These are phyloP conservation scores for Didymella exigua DNA, from an alignment of 2,329 filamentous ascomycete species.

Conservation along the genomic window DNA sequence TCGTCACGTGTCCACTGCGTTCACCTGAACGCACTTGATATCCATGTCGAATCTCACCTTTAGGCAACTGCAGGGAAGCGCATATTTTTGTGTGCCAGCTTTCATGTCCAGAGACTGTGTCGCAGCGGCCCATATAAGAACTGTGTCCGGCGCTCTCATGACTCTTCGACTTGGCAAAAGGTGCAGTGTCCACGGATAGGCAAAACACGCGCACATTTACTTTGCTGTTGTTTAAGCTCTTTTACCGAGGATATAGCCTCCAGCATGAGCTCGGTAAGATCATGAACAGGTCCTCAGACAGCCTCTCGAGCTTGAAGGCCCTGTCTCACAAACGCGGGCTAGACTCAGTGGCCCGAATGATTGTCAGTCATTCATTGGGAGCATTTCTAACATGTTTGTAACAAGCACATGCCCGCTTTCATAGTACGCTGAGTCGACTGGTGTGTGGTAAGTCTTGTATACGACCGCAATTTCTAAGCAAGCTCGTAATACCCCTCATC, in stretches of 20 bases:
- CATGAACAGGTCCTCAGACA: no score
- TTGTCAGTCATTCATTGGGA: no score
- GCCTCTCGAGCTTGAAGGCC: no score
- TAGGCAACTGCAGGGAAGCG: neutral
- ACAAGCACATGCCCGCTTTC: neutral
- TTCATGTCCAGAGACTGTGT: neutral
- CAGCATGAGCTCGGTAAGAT: neutral
- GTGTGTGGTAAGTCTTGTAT: neutral
- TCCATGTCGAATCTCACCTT: neutral
- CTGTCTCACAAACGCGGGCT: no score
- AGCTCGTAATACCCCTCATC: conserved; percentile 28
- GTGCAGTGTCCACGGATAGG: neutral
- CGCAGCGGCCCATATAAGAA: neutral
- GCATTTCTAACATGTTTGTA: neutral
- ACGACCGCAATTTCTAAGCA: conserved; percentile 33
- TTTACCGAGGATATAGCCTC: neutral
- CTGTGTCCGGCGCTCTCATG: neutral
- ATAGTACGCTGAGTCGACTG: neutral
- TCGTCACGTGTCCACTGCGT: conserved; percentile 3
- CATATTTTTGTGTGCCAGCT: neutral
- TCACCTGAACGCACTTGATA: neutral
- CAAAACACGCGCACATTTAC: neutral
- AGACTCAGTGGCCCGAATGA: no score
- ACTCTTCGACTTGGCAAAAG: neutral
- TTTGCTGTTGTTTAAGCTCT: neutral